A percentile compares a stretch with the other conserved stretches of the same genome.
Conservation (phyloP, 805 yeast genomes). For the Yarrowia sp. region DNA sequence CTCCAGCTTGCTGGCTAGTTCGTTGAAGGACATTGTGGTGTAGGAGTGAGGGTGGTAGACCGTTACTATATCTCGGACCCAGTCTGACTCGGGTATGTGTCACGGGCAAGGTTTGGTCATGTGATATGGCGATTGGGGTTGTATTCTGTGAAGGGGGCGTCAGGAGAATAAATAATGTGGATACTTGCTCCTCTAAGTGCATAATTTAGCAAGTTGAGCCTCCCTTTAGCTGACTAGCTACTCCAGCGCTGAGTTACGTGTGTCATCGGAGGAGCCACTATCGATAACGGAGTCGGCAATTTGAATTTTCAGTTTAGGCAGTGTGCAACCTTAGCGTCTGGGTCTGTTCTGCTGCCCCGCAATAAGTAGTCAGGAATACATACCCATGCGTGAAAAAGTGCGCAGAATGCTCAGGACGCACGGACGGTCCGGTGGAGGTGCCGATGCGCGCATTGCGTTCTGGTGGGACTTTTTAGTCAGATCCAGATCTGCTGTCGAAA, state of each 20-base stretch:
- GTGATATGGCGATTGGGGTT: slow-evolving; percentile 16
- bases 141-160: no score
- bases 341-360: not conserved
- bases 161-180: no score
- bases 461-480: no score
- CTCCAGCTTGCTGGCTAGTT: slow-evolving; percentile 18
- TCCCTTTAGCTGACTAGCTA: no score
- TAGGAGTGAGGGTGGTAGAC: not conserved
- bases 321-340: slow-evolving; percentile 11
- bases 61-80: slow-evolving; percentile 6
- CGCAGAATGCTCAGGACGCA: not conserved
- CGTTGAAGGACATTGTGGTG: slow-evolving; percentile 1
- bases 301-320: slow-evolving; percentile 4
- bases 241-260: no score
- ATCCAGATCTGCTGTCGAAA: no score
- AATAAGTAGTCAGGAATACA: no score
- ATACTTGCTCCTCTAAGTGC: no score
- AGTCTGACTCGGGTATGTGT: slow-evolving; percentile 25
- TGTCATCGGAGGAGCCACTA: not conserved
- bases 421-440: not conserved
- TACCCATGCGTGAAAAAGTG: no score
- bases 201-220: no score
- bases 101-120: slow-evolving; percentile 16
- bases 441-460: no score
- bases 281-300: not conserved